These are phyloP conservation scores for Trichoderma lentiforme DNA, from an alignment of 2,329 filamentous ascomycete species.

Conservation along the genomic window DNA sequence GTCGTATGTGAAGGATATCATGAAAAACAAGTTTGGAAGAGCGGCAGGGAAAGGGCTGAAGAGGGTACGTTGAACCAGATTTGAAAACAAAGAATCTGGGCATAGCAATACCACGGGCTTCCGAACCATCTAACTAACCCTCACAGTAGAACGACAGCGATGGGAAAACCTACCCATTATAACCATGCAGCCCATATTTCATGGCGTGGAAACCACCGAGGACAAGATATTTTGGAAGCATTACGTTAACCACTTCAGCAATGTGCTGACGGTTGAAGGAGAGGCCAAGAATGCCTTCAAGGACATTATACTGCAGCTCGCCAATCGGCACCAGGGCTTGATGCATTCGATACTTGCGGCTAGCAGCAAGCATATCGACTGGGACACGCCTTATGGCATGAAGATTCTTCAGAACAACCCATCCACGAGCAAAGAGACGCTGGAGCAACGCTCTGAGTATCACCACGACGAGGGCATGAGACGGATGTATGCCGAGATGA, in stretches of 20 bases:
- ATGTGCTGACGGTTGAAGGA: conserved; percentile 76
- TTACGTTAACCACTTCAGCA: conserved; percentile 75
- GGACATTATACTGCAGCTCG: conserved; percentile 77
- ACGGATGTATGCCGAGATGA: conserved; percentile 48
- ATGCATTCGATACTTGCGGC: conserved; percentile 90
- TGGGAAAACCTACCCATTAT: conserved; percentile 50
- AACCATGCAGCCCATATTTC: conserved; percentile 65
- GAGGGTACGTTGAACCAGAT: conserved; percentile 49
- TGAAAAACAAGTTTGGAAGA: conserved; percentile 82
- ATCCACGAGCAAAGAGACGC: conserved; percentile 42
- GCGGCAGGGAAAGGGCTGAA: conserved; percentile 72
- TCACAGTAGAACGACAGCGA: conserved; percentile 46
- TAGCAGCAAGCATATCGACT: conserved; percentile 72
- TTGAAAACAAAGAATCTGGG: not conserved
- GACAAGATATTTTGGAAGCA: conserved; percentile 81
- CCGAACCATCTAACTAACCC: conserved; percentile 17
- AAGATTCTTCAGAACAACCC: conserved; percentile 51
- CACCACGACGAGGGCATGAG: conserved; percentile 56
- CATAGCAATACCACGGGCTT: not conserved
- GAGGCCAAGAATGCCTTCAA: conserved; percentile 83
- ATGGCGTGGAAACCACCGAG: conserved; percentile 74
- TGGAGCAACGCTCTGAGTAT: conserved; percentile 51
- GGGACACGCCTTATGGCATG: conserved; percentile 53
- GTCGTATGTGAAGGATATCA: conserved; percentile 89
- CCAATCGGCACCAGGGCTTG: conserved; percentile 71